Conservation (phyloP, 2,329 filamentous ascomycete genomes). For the Colletotrichum sidae region DNA sequence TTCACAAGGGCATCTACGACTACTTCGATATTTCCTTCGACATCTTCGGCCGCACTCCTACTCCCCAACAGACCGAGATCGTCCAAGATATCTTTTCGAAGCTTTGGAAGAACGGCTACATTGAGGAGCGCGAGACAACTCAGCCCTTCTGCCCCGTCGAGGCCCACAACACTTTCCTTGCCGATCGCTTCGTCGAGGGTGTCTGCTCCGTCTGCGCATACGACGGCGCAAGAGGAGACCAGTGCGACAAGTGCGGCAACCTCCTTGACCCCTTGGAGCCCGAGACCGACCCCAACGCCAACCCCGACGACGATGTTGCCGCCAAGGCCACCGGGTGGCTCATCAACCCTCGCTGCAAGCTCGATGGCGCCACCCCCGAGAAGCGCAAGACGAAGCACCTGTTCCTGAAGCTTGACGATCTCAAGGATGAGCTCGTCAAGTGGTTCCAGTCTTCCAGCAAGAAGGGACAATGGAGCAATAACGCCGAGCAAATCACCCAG, state of each 20-base stretch:
- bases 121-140: conserved; percentile 86
- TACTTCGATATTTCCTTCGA: conserved; percentile 98
- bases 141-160: conserved; percentile 86
- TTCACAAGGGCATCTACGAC: conserved; percentile 91
- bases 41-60: conserved; percentile 93
- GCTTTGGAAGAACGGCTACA: conserved; percentile 87
- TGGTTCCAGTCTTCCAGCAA: conserved; percentile 82
- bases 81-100: conserved; percentile 91
- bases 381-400: conserved; percentile 89
- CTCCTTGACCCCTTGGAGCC: conserved; percentile 77
- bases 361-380: conserved; percentile 85
- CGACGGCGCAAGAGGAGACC: conserved; percentile 77
- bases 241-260: conserved; percentile 75
- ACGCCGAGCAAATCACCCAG: conserved; percentile 81
- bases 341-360: conserved; percentile 89
- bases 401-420: conserved; percentile 86
- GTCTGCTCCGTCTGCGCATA: conserved; percentile 81
- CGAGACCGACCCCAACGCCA: conserved; percentile 49
- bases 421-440: conserved; percentile 79
- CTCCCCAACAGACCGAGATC: conserved; percentile 88
- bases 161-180: conserved; percentile 79
- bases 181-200: conserved; percentile 88
- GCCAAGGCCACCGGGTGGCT: conserved; percentile 61
- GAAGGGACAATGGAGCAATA: conserved; percentile 81
- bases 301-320: conserved; percentile 44